A percentile compares a stretch with the other conserved stretches of the same genome.
Conservation (phyloP, 306 rosid species). For the Lablab purpureus region DNA sequence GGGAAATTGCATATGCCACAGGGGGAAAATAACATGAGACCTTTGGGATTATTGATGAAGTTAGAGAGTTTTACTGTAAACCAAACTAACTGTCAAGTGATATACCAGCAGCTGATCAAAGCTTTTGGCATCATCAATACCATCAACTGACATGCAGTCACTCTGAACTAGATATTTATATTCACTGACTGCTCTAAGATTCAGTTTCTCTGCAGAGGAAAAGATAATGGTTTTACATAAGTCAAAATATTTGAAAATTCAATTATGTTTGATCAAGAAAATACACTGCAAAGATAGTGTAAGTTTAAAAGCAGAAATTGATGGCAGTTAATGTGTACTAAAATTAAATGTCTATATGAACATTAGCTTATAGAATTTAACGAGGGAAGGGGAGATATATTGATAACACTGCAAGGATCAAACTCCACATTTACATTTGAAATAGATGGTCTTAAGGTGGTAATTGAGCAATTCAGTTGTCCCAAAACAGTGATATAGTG, state of each 20-base stretch:
- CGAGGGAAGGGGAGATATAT: constrained; percentile 11
- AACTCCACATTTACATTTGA: constrained; percentile 1
- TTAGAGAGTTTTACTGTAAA: constrained; percentile 26
- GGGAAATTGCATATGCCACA: constrained; percentile 39
- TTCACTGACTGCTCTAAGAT: constrained; percentile 69
- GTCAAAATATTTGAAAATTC: constrained; percentile 35
- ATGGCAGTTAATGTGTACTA: constrained; percentile 31
- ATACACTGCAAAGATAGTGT: constrained; percentile 13
- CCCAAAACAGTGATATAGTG: constrained; percentile 21
- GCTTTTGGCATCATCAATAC: constrained; percentile 73
- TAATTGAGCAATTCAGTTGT: constrained; percentile 20
- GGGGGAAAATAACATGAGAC: constrained; percentile 29
- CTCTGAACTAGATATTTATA: constrained; percentile 89
- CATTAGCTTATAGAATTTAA: constrained; percentile 11
- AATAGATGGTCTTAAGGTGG: background rate
- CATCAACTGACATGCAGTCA: constrained; percentile 70
- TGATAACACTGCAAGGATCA: constrained; percentile 7
- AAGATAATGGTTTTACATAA: constrained; percentile 40
- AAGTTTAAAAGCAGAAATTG: constrained; percentile 30
- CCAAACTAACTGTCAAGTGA: constrained; percentile 38
- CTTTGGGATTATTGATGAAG: constrained; percentile 38
- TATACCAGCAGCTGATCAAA: constrained; percentile 75
- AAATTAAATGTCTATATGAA: constrained; percentile 11
- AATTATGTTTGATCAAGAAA: constrained; percentile 41
- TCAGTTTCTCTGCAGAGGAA: constrained; percentile 74